Evolutionary conservation across 164 flowering plant species (phyloP), one percentile per base, ranked within the genome.

Genomic region (Dillenia turbinata): DNA sequence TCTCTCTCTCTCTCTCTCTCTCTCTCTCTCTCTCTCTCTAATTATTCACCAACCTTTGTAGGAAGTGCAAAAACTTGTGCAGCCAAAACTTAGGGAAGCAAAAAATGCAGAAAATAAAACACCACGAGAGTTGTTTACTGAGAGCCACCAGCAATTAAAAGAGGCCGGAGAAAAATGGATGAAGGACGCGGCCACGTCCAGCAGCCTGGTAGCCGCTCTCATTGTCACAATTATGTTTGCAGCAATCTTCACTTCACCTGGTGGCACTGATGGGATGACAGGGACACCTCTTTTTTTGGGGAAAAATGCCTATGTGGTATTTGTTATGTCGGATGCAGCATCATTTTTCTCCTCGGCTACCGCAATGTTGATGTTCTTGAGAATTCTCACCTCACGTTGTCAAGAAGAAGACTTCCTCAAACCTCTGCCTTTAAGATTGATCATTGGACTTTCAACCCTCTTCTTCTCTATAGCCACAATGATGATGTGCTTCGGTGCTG

Each of bases 91-190:
- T 19, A 19, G 22, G 22, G 22, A 19, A 19, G 22, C 22, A 19
- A 19, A 50, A 5, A 54, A 54, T 54, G 8, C 3, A 26, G n/a
- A 10, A 3, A 15, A 15, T 13, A 11, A 24, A 15, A 54, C n/a
- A 19, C 57, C 57, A 8, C 11, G 44, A 12, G 57, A 7, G 3
- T 2, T 54, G 13, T 54, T 54, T 54, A 10, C 5, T 10, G 14
- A 12, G 44, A 13, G 10, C 7, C 57, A 54, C 43, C 24, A 26
- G n/a, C 1, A 54, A 9, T 54, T 54, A 15, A 4, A 24, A 8
- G 10, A 54, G 33, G 57, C 24, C 10, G 57, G 57, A 10, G 43
- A 22, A 54, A 54, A 8, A 54, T 54, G 57, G 57, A 24, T 54
- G 57, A 54, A 54, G 43, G 44, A 22, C 13, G 33, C 13, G 1